Base-by-base conservation (phyloP, 768 basidiomycete genomes). In the Leccinum barrowsii region DNA sequence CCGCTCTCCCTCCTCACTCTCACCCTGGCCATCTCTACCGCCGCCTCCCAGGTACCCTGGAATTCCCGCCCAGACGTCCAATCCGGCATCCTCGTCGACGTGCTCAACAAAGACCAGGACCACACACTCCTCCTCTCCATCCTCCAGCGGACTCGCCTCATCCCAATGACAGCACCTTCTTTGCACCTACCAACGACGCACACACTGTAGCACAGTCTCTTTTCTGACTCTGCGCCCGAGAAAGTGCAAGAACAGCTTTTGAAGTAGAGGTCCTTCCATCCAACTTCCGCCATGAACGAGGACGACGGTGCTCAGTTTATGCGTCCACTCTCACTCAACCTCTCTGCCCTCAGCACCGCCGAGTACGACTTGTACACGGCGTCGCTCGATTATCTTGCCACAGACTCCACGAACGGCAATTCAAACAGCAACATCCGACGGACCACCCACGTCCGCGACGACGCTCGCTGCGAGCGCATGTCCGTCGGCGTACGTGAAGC, bases 131-230 rank as follows among this genome's bases (percentile, higher is more conserved):
- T 97, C 17, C 75, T 98, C 17, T 69, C 69, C 21, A 83, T 97
- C 13, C 80, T 98, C 10, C 94, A 96, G 71, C 82, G 84, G 13
- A 82, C 96, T 4, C 86, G 86, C 59, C 86, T 98, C 61, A 86
- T 99, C 55, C 97, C 63, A 86, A 90, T 57, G 84, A 78, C 44
- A 82, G 82, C 69, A 97, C 97, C 26, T 72, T 99, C 50, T 98
- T 98, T 67, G 97, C 97, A 2, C 97, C 97, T 1, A 97, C 92
- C 19, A 95, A 99, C 75, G 86, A 92, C 58, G 97, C 97, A 34
- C 97, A 34, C 59, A 15, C 59, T 77, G 11, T 78, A 76, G 76
- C 60, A 63, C 44, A 56, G 46, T 50, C 70, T 72, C 37, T 63
- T 68, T 26, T 58, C 59, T 35, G 65, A 68, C 19, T 64, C 75